Percentiles rank a stretch among this genome's conserved stretches.
Conservation (phyloP, 257 asterid species). For the Handroanthus guayacan region DNA sequence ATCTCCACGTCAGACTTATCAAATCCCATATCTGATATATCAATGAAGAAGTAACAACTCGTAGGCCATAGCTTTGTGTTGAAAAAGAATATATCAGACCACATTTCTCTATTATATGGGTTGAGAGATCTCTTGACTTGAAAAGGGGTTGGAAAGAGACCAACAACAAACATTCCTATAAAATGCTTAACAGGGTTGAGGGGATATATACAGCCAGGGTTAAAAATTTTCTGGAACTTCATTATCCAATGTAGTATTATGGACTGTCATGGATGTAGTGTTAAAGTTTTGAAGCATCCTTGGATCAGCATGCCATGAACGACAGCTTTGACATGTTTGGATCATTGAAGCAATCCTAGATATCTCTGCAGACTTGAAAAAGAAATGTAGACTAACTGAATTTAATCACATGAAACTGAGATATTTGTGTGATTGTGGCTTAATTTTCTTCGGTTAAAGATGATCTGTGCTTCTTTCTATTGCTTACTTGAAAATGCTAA, state of each 20-base stretch:
- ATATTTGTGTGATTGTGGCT: background rate
- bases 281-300: background rate
- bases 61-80: too few species aligned
- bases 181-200: background rate
- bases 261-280: background rate
- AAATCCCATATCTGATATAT: background rate
- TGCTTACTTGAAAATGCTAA: slow-evolving; percentile 19
- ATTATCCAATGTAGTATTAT: background rate
- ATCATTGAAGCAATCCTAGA: background rate
- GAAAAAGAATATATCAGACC: background rate
- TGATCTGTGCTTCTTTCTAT: background rate
- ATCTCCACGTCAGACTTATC: slow-evolving; percentile 10
- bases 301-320: background rate
- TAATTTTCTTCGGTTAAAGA: background rate
- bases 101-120: background rate
- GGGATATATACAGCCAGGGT: background rate
- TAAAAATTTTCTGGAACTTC: background rate
- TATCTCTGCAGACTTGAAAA: slow-evolving; percentile 1
- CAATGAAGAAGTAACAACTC: background rate
- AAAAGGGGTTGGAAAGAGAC: background rate
- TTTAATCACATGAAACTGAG: slow-evolving; percentile 1
- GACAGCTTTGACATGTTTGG: background rate
- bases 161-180: background rate
- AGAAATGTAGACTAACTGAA: background rate
- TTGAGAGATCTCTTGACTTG: background rate